Evolutionary conservation across 805 yeast genomes (phyloP).

Genomic region (Saccharomycopsis capsularis): DNA sequence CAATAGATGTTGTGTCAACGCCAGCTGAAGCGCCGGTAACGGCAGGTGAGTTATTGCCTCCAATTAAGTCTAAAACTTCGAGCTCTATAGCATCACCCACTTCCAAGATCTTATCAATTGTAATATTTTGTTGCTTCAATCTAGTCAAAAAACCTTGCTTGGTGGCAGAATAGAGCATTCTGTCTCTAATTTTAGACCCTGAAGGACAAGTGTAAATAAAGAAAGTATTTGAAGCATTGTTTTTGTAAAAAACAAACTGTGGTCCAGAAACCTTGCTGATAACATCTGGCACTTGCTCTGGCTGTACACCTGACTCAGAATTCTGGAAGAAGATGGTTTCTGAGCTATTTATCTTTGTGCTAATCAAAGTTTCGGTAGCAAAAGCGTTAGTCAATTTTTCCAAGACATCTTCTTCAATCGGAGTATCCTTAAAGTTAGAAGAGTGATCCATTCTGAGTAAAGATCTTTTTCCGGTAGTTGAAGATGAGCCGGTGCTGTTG

Average conservation of each 20-base stretch:
- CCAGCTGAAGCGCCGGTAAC: slow-evolving; percentile 61
- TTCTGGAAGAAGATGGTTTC: slow-evolving; percentile 43
- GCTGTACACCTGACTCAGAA: slow-evolving; percentile 23
- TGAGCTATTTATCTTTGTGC: slow-evolving; percentile 43
- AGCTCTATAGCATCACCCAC: slow-evolving; percentile 69
- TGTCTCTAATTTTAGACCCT: slow-evolving; percentile 78
- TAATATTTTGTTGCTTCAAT: slow-evolving; percentile 34
- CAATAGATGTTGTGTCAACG: slow-evolving; percentile 33
- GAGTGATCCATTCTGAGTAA: slow-evolving; percentile 22
- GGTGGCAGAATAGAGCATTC: slow-evolving; percentile 89
- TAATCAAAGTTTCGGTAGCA: slow-evolving; percentile 29
- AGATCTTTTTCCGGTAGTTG: slow-evolving; percentile 21
- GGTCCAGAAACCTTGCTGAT: slow-evolving; percentile 37
- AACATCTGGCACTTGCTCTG: slow-evolving; percentile 28
- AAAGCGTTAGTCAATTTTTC: background rate
- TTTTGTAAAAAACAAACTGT: slow-evolving; percentile 52
- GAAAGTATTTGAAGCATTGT: slow-evolving; percentile 33
- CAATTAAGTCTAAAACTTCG: slow-evolving; percentile 44
- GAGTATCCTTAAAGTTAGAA: slow-evolving; percentile 16
- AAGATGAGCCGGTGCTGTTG: slow-evolving; percentile 1
- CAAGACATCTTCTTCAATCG: slow-evolving; percentile 27
- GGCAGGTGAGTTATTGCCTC: too few relatives aligned
- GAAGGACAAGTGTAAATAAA: slow-evolving; percentile 89
- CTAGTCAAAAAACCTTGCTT: slow-evolving; percentile 52
- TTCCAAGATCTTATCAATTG: slow-evolving; percentile 47